Evolutionary conservation across 257 asterid species (phyloP), one percentile per base, ranked within the genome.

Genomic region (Mentha longifolia): DNA sequence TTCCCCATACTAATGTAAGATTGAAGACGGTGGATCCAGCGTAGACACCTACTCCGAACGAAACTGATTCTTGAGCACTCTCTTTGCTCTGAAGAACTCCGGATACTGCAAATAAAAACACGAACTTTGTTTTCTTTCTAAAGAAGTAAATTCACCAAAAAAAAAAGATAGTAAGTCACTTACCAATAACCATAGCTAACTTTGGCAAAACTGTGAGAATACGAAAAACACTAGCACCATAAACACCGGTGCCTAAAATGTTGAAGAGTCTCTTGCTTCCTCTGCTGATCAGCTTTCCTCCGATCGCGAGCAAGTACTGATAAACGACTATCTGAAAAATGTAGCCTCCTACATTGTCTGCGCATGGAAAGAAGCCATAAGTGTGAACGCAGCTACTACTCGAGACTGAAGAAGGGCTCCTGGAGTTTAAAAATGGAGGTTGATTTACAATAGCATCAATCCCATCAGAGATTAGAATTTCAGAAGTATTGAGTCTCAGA

Each of bases 321-420:
- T 79, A 84, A 5, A 81, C 80, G 7, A 43, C 74, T 57, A 81
- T 76, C 52, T 76, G 79, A 75, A 81, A 84, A 16, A 81, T 16
- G 17, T 78, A 64, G 52, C 88, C 88, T 13, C 81, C 80, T 56
- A 84, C 74, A 72, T 72, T 74, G 31, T 81, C 81, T 51, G 88
- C 82, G 45, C 86, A 84, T 19, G 88, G 88, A 9, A 84, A 76
- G 77, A 84, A 66, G 28, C 88, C 88, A 39, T 78, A 84, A 0
- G 10, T 63, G 51, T 79, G 88, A 6, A 43, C 17, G 43, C 88
- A 84, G 22, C 4, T 42, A 10, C 51, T 67, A 47, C 65, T 67
- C 47, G 4, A 16, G 46, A n/a, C 61, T 59, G 22, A 71, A 20
- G 50, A 41, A 15, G 39, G 52, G 59, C 39, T 5, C 13, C 31